Conservation (phyloP, 805 yeast genomes). For the Candida xyloterini region DNA sequence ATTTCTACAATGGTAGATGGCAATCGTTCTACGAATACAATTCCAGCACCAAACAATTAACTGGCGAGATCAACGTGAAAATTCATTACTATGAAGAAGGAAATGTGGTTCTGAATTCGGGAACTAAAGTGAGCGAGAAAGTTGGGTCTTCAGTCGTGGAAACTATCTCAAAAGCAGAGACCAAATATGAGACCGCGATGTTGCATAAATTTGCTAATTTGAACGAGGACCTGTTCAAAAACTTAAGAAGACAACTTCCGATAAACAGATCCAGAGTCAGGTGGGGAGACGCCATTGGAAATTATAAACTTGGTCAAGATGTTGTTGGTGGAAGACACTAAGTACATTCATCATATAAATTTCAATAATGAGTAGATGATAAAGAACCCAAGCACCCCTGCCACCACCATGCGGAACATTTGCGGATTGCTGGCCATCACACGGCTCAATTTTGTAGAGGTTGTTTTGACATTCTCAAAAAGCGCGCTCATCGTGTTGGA, state of each 20-base stretch:
- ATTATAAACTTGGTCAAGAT: conserved; percentile 81
- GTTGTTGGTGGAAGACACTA: conserved; percentile 47
- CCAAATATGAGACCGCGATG: conserved; percentile 54
- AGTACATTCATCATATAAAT: conserved; percentile 31
- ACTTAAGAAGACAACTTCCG: conserved; percentile 86
- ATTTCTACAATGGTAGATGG: conserved; percentile 92
- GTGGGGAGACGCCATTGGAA: conserved; percentile 94
- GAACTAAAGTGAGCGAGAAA: conserved; percentile 33
- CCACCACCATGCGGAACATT: conserved; percentile 55
- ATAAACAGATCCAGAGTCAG: conserved; percentile 86
- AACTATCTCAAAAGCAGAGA: conserved; percentile 55
- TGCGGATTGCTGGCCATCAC: conserved; percentile 59
- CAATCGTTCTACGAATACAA: conserved; percentile 56
- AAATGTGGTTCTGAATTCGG: conserved; percentile 72
- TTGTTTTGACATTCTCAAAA: conserved; percentile 45
- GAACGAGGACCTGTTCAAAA: conserved; percentile 80
- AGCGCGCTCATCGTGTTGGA: conserved; percentile 52
- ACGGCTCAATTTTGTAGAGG: conserved; percentile 51
- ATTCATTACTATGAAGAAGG: conserved; percentile 97
- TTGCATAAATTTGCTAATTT: conserved; percentile 63
- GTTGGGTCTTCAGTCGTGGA: conserved; percentile 34
- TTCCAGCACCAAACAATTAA: conserved; percentile 31
- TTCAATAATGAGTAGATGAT: conserved; percentile 54
- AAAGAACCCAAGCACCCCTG: conserved; percentile 53
- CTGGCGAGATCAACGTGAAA: conserved; percentile 61